Evolutionary conservation across 2,329 filamentous ascomycete species (phyloP).

Genomic region (Didymella arachidicola): DNA sequence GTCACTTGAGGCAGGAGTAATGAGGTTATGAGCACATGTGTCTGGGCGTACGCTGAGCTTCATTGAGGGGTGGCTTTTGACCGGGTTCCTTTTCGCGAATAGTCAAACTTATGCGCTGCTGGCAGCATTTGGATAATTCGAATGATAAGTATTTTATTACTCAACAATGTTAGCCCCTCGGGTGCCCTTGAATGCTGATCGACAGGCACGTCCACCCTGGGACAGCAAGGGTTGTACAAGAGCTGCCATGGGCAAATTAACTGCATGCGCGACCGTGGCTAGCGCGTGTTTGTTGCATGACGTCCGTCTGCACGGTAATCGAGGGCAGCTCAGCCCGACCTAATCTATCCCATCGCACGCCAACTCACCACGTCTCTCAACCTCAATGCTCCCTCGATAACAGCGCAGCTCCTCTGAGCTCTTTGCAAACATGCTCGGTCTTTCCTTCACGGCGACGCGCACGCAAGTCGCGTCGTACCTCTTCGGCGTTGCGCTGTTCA

Average conservation of each 20-base stretch:
- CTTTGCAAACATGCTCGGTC: conserved; percentile 44
- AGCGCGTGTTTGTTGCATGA: conserved; percentile 20
- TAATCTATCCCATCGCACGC: conserved; percentile 10
- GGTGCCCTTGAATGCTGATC: neutral
- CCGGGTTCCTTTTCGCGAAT: too few species aligned
- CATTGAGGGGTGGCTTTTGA: too few species aligned
- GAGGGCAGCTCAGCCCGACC: conserved; percentile 12
- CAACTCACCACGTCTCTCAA: conserved; percentile 1
- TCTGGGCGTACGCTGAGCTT: too few species aligned
- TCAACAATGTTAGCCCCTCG: neutral
- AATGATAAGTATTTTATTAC: neutral
- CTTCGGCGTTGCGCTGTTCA: conserved; percentile 82
- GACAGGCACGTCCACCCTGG: conserved; percentile 2
- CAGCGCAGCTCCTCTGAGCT: conserved; percentile 34
- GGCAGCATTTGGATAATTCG: neutral
- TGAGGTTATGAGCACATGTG: too few species aligned
- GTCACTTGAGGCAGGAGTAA: too few species aligned
- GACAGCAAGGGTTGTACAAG: conserved; percentile 11
- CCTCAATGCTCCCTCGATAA: conserved; percentile 24
- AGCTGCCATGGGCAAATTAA: conserved; percentile 2
- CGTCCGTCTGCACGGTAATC: conserved; percentile 10
- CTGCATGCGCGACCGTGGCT: conserved; percentile 15
- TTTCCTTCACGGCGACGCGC: conserved; percentile 63
- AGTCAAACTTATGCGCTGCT: neutral
- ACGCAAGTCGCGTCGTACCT: conserved; percentile 74